Evolutionary conservation across 1,139 yeast genomes (phyloP).

Genomic region (Hemisphaericaspora xylofermentans): DNA sequence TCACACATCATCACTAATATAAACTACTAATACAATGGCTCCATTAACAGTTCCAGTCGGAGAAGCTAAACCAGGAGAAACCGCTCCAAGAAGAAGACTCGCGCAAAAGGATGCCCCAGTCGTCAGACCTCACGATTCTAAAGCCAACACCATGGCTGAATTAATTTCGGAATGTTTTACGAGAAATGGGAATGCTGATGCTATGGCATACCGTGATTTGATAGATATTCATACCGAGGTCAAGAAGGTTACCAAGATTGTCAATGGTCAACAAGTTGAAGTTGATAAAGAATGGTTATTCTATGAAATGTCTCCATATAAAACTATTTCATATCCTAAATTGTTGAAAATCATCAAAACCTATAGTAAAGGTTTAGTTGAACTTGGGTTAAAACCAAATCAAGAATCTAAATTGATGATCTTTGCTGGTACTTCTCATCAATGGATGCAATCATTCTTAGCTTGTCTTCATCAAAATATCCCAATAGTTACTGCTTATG

Average conservation of each 20-base stretch:
- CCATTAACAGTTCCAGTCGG: constrained; percentile 69
- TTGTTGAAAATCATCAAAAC: constrained; percentile 49
- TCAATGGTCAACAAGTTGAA: constrained; percentile 71
- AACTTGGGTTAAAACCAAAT: constrained; percentile 69
- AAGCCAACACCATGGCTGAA: constrained; percentile 69
- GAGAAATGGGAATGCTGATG: constrained; percentile 51
- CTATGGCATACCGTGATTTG: constrained; percentile 82
- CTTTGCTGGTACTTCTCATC: constrained; percentile 80
- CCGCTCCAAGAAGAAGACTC: constrained; percentile 84
- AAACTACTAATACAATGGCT: constrained; percentile 19
- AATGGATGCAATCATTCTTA: constrained; percentile 87
- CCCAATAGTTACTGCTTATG: constrained; percentile 94
- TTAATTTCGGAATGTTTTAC: constrained; percentile 63
- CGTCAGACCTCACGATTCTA: constrained; percentile 57
- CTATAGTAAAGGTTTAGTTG: constrained; percentile 73
- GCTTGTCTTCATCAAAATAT: constrained; percentile 77
- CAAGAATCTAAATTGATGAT: constrained; percentile 70
- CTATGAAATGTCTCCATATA: constrained; percentile 76
- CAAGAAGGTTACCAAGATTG: constrained; percentile 69
- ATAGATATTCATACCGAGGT: constrained; percentile 72
- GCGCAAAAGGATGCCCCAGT: constrained; percentile 56
- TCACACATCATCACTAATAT: neutral
- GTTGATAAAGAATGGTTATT: constrained; percentile 86
- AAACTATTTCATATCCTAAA: constrained; percentile 62
- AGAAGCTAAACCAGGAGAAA: constrained; percentile 79